Evolutionary conservation across 2,329 filamentous ascomycete species (phyloP).

Genomic region (Pseudogymnoascus sp.): DNA sequence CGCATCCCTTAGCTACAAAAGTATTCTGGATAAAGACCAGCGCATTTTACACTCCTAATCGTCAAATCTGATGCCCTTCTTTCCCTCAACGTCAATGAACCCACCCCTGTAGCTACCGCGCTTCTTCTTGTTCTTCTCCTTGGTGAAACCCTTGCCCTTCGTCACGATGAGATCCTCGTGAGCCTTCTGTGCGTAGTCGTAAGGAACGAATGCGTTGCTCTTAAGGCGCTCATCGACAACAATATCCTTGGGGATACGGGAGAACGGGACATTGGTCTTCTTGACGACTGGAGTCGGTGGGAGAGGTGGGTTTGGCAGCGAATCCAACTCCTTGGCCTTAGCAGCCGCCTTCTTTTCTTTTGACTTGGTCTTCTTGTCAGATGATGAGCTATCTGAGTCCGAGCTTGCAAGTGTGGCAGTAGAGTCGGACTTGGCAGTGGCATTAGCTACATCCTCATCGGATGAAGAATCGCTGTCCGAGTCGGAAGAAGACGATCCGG

Average conservation of each 20-base stretch:
- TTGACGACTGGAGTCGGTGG: slow-evolving; percentile 30
- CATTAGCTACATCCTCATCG: slow-evolving; percentile 23
- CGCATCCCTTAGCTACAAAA: slow-evolving; percentile 2
- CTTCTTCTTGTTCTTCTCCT: slow-evolving; percentile 99
- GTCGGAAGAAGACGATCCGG: slow-evolving; percentile 37
- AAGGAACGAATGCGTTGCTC: slow-evolving; percentile 73
- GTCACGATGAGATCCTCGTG: slow-evolving; percentile 84
- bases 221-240: slow-evolving; percentile 59
- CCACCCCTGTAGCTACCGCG: slow-evolving; percentile 85
- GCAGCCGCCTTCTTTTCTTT: neutral
- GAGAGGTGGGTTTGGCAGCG: slow-evolving; percentile 20
- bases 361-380: slow-evolving; percentile 15
- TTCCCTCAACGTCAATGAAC: slow-evolving; percentile 70
- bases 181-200: slow-evolving; percentile 83
- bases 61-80: slow-evolving; percentile 90
- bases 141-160: slow-evolving; percentile 94
- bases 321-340: slow-evolving; percentile 26
- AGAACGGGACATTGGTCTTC: slow-evolving; percentile 63
- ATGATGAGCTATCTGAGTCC: slow-evolving; percentile 18
- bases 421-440: slow-evolving; percentile 32
- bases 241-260: slow-evolving; percentile 62
- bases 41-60: slow-evolving; percentile 44
- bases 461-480: slow-evolving; percentile 33
- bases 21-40: neutral
- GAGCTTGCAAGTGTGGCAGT: slow-evolving; percentile 43